These are phyloP conservation scores for Pezicula neosporulosa DNA, from an alignment of 2,329 filamentous ascomycete species.

Conservation along the genomic window DNA sequence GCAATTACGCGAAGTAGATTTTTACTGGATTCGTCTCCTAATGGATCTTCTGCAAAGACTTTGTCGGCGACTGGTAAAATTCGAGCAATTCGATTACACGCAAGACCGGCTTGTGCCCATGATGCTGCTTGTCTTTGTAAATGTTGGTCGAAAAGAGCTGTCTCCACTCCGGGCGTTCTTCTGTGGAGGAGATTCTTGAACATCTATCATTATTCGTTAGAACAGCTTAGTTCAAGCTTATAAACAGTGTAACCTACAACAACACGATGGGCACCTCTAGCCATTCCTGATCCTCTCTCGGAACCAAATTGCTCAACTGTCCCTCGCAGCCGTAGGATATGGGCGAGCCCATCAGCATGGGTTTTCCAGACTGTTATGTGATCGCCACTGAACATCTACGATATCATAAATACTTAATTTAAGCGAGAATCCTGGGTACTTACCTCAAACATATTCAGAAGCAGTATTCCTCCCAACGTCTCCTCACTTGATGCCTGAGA, in stretches of 20 bases:
- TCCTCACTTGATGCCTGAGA: neutral
- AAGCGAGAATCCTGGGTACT: too few relatives aligned
- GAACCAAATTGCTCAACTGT: neutral
- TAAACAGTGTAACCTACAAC: neutral
- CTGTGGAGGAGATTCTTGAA: conserved; percentile 3
- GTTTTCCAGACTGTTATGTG: neutral
- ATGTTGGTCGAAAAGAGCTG: neutral
- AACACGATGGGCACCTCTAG: conserved; percentile 1
- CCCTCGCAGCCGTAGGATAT: neutral
- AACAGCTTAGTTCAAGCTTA: neutral
- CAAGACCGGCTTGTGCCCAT: neutral
- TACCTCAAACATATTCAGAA: conserved; percentile 3
- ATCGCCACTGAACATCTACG: neutral
- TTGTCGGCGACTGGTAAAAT: neutral
- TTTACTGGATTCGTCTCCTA: neutral
- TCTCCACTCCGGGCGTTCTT: neutral
- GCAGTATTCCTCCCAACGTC: neutral
- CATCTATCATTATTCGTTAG: neutral
- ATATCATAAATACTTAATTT: too few relatives aligned
- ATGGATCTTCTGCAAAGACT: neutral
- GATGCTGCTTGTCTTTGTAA: neutral
- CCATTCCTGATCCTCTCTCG: neutral
- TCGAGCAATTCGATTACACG: conserved; percentile 1
- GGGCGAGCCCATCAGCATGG: conserved; percentile 1
- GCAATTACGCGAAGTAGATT: neutral